Base-by-base conservation (phyloP, 2,329 filamentous ascomycete species). In the Aspergillus fijiensis region DNA sequence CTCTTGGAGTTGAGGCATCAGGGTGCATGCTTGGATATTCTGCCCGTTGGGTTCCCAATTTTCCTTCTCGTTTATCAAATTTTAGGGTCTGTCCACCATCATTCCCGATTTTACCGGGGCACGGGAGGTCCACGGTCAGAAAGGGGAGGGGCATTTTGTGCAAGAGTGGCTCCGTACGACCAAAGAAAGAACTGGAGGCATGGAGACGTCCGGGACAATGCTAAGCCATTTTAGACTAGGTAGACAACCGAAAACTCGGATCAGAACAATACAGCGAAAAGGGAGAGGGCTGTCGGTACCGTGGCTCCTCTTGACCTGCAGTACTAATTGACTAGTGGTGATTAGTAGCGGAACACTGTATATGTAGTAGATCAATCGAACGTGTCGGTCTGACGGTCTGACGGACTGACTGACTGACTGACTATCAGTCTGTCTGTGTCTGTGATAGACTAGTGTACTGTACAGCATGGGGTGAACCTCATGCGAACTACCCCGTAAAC, bases 181-280 rank as follows among this genome's bases (percentile, higher is more conserved):
- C 35, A 50, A 50, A 58, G 35, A 45, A 19, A 45, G 39, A 45
- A 53, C 55, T 51, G 55, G 57, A 49, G 52, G 52, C 57, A 49
- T 58, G 60, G 49, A 56, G 54, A 54, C 42, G 50, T 50, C 33
- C 60, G 60, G 58, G 51, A 60, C 39, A 63, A 52, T 42, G 62
- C 57, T 55, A 63, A 63, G 53, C 59, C 49, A 55, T 55, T 56
- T 50, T 55, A 51, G 25, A 48, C 52, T 52, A 49, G 50, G 45
- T 57, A 50, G 49, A 59, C 59, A 55, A 58, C 59, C 53, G 59
- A 61, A 63, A 62, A 63, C 61, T 63, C 61, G 61, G 51, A 49
- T 62, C 55, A 60, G 51, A 50, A 45, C 58, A 55, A 35, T 49
- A 59, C 47, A 54, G 56, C 39, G 16, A 63, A 60, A 64, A 64